A percentile compares a stretch with the other conserved stretches of the same genome.
These are phyloP conservation scores for Aspergillus aculeatinus DNA, from an alignment of 2,329 filamentous ascomycete species.

Conservation along the genomic window DNA sequence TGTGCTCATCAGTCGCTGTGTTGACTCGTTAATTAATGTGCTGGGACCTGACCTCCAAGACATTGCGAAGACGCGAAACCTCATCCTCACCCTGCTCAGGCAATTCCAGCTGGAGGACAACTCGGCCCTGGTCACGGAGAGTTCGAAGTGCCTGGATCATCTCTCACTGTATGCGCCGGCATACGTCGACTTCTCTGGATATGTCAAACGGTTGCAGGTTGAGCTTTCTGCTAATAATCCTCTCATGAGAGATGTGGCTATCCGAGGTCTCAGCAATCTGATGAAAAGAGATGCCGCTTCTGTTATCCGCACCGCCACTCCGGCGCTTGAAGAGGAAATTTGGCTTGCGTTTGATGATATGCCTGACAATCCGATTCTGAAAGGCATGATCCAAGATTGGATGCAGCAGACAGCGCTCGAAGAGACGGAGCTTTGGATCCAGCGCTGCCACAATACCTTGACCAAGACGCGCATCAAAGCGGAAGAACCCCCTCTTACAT, in stretches of 20 bases:
- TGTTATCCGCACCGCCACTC: conserved; percentile 72
- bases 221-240: conserved; percentile 69
- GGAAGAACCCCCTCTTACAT: conserved; percentile 47
- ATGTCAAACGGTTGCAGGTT: conserved; percentile 77
- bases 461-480: conserved; percentile 77
- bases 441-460: conserved; percentile 81
- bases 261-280: conserved; percentile 86
- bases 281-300: conserved; percentile 90
- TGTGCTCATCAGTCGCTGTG: conserved; percentile 78
- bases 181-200: conserved; percentile 78
- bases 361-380: conserved; percentile 75
- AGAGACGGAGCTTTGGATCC: conserved; percentile 82
- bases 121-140: conserved; percentile 69
- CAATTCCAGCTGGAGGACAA: conserved; percentile 79
- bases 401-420: conserved; percentile 80
- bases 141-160: conserved; percentile 82
- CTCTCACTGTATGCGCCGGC: conserved; percentile 87
- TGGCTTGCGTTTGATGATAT: conserved; percentile 83
- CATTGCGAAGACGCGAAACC: conserved; percentile 82
- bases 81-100: conserved; percentile 81
- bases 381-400: conserved; percentile 89
- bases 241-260: conserved; percentile 73
- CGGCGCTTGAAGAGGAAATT: conserved; percentile 82
- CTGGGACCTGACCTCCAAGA: conserved; percentile 94
- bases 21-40: conserved; percentile 96